Conservation (phyloP, 2,329 filamentous ascomycete species). For the Fusarium sp. region DNA sequence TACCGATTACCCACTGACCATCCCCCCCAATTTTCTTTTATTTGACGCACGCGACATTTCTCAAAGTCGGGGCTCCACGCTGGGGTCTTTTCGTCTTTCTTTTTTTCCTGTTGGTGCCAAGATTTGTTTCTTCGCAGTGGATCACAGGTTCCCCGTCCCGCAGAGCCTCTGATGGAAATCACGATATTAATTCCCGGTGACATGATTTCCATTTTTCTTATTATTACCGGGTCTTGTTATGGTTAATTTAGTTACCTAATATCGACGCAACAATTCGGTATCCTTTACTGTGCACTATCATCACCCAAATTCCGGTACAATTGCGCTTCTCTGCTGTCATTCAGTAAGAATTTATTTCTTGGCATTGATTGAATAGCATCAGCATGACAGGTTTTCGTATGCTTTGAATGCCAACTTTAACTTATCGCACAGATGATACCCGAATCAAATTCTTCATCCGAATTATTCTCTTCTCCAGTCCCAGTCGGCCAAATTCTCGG, state of each 20-base stretch:
- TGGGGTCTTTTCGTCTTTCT: background rate
- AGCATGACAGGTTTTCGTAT: background rate
- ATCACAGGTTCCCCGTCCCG: background rate
- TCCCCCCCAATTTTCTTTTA: background rate
- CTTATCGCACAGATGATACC: background rate
- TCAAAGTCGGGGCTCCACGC: background rate
- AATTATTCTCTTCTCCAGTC: background rate
- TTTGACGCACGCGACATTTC: background rate
- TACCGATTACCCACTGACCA: background rate
- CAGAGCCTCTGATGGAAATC: constrained; percentile 18
- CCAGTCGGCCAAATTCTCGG: constrained; percentile 21
- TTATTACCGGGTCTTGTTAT: background rate
- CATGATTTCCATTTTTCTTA: background rate
- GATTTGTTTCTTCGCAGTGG: background rate
- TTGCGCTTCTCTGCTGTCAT: background rate
- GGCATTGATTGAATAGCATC: background rate
- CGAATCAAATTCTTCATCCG: background rate
- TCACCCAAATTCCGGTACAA: background rate
- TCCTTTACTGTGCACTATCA: background rate
- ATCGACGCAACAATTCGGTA: background rate
- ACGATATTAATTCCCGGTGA: constrained; percentile 4
- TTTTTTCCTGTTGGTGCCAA: background rate
- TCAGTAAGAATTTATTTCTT: background rate
- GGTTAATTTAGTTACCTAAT: background rate
- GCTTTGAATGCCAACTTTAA: background rate